Evolutionary conservation across 2,329 filamentous ascomycete genomes (phyloP).

Genomic region (Paracamarosporium sp.): DNA sequence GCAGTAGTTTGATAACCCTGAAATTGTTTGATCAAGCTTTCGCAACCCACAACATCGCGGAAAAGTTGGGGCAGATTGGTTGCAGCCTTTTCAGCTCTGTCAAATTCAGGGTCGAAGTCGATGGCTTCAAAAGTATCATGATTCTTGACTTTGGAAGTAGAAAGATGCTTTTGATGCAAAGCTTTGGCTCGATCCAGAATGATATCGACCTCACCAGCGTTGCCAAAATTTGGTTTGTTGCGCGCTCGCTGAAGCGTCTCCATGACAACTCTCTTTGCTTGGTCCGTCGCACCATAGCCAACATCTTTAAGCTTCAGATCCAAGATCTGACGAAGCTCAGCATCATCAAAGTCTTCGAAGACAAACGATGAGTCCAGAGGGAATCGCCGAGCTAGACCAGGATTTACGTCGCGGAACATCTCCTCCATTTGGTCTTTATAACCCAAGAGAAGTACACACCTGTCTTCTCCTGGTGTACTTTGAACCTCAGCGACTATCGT

Average conservation of each 20-base stretch:
- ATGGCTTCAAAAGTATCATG: conserved; percentile 48
- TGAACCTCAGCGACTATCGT: conserved; percentile 78
- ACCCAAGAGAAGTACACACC: conserved; percentile 74
- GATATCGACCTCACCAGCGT: conserved; percentile 78
- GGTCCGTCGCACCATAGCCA: conserved; percentile 59
- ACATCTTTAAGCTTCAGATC: conserved; percentile 67
- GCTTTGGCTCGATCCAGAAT: conserved; percentile 65
- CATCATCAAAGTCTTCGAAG: conserved; percentile 72
- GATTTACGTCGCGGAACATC: conserved; percentile 79
- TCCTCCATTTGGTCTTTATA: conserved; percentile 73
- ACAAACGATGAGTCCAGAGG: conserved; percentile 67
- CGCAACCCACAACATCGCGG: conserved; percentile 64
- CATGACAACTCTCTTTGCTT: conserved; percentile 60
- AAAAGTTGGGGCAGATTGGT: conserved; percentile 63
- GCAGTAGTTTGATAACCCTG: conserved; percentile 62
- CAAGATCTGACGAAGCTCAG: conserved; percentile 66
- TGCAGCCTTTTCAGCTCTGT: conserved; percentile 56
- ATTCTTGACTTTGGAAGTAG: conserved; percentile 28
- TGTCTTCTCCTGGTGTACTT: conserved; percentile 71
- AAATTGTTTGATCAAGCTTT: conserved; percentile 61
- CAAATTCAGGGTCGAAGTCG: conserved; percentile 68
- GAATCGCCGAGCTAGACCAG: conserved; percentile 71
- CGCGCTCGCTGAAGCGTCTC: conserved; percentile 67
- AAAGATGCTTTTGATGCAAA: conserved; percentile 55
- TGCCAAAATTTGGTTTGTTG: conserved; percentile 72